Percentiles rank a stretch among this genome's conserved stretches.
Evolutionary conservation across 805 yeast genomes (phyloP).

Genomic region (Pichia rugopelliculosa): DNA sequence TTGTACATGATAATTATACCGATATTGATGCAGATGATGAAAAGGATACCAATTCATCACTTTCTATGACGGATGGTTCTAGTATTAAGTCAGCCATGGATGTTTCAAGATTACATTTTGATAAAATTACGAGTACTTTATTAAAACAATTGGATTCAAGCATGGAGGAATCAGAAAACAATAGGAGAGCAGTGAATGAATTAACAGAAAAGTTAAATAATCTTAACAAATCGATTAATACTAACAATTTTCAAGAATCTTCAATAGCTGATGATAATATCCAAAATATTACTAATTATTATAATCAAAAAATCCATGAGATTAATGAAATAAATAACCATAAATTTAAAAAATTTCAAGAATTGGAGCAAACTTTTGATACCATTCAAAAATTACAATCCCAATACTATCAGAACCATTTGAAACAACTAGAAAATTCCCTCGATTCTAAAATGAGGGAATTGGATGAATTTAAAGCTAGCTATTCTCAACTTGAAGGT

Average conservation of each 20-base stretch:
- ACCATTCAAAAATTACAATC: slow-evolving; percentile 4
- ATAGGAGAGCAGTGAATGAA: background rate
- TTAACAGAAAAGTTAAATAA: background rate
- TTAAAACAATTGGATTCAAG: background rate
- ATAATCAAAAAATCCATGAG: background rate
- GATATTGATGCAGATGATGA: slow-evolving; percentile 6
- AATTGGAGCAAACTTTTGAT: slow-evolving; percentile 3
- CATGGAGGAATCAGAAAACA: background rate
- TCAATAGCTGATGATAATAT: background rate
- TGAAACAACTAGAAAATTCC: background rate
- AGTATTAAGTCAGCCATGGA: background rate
- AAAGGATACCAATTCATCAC: background rate
- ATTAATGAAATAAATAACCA: background rate
- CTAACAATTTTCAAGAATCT: background rate
- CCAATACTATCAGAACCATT: background rate
- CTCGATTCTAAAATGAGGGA: background rate
- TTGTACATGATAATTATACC: background rate
- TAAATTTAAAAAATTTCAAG: background rate
- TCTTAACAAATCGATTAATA: background rate
- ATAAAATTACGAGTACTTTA: background rate
- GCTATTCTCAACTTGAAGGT: slow-evolving; percentile 1
- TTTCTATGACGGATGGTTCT: background rate
- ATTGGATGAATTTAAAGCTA: background rate
- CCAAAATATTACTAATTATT: background rate
- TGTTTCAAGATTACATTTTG: background rate